Percentiles rank a stretch among this genome's conserved stretches.
Evolutionary conservation across 768 basidiomycete species (phyloP).

Genomic region (Hygrocybe coccinea): DNA sequence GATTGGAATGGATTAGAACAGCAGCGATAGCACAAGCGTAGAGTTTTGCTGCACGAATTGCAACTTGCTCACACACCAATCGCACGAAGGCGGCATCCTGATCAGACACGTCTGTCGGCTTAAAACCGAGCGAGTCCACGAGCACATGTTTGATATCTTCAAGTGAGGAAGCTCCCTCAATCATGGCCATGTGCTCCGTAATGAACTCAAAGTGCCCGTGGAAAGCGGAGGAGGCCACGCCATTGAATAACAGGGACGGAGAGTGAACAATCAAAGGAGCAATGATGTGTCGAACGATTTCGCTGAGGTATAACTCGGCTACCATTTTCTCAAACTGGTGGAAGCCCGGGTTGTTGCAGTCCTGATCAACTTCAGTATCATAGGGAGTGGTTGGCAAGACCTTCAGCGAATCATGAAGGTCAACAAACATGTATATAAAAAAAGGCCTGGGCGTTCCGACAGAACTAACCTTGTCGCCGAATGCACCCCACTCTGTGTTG

Average conservation of each 20-base stretch:
- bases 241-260: slow-evolving; percentile 58
- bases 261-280: slow-evolving; percentile 56
- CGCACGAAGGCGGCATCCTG: slow-evolving; percentile 49
- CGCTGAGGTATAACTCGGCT: slow-evolving; percentile 81
- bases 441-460: slow-evolving; percentile 37
- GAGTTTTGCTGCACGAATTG: slow-evolving; percentile 54
- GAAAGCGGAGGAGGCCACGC: slow-evolving; percentile 48
- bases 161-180: slow-evolving; percentile 52
- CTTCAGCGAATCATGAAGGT: neutral
- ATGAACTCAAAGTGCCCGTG: slow-evolving; percentile 77
- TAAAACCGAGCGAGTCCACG: slow-evolving; percentile 44
- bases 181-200: slow-evolving; percentile 57
- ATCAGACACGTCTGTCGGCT: slow-evolving; percentile 34
- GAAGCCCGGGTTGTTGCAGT: slow-evolving; percentile 69
- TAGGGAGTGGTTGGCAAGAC: slow-evolving; percentile 43
- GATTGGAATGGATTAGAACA: slow-evolving; percentile 56
- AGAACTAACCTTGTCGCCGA: slow-evolving; percentile 61
- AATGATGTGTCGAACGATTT: slow-evolving; percentile 66
- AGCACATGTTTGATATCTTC: slow-evolving; percentile 45
- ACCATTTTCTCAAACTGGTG: slow-evolving; percentile 82
- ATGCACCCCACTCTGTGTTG: slow-evolving; percentile 83
- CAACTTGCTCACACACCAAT: slow-evolving; percentile 56
- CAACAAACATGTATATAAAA: slow-evolving; percentile 17
- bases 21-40: slow-evolving; percentile 66
- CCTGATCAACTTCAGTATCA: slow-evolving; percentile 73